Evolutionary conservation across 1,139 yeast genomes (phyloP), one percentile per base, ranked within the genome.

Genomic region (Scheffersomyces cryptocercus): DNA sequence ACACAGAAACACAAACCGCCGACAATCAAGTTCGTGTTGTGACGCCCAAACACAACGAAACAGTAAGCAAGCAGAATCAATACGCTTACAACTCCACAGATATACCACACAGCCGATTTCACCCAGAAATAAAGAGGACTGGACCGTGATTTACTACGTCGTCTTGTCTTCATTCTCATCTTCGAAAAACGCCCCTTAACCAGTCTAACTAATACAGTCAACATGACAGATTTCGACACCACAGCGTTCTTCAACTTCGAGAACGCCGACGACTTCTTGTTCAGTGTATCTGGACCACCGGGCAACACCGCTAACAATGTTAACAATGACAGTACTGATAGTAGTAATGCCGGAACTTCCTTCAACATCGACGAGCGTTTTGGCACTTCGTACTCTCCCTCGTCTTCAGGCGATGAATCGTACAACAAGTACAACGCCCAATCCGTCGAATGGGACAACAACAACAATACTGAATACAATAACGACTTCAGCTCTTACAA

Each of bases 241-340:
- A 40, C 37, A 61, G 62, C 40, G 40, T 55, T 44, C 52, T 55
- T 52, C 48, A 68, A 68, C 46, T 70, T 70, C 52, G 71, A 65
- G 29, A 55, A 62, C 35, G 62, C 75, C 28, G 73, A 70, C 47
- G 62, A 54, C 43, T 70, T 70, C 43, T 57, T 70, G 41, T 65
- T 59, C 42, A 58, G 61, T 36, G 61, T 70, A 16, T 62, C 70
- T 24, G 68, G 67, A 3, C 55, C 65, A 1, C 44, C 59, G 35
- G 52, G 38, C 31, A 45, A 48, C 29, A 44, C 9, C 35, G 15
- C 13, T 16, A 31, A 7, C 24, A 31, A 31, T 29, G 10, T n/a
- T 12, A 29, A 8, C 31, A 29, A 12, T 6, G 9, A 14, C 35
- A 14, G 20, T n/a, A n/a, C n/a, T 11, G 12, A 31, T 12, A 13